Base-by-base conservation (phyloP, 768 basidiomycete genomes). In the Mycena alexandri region DNA sequence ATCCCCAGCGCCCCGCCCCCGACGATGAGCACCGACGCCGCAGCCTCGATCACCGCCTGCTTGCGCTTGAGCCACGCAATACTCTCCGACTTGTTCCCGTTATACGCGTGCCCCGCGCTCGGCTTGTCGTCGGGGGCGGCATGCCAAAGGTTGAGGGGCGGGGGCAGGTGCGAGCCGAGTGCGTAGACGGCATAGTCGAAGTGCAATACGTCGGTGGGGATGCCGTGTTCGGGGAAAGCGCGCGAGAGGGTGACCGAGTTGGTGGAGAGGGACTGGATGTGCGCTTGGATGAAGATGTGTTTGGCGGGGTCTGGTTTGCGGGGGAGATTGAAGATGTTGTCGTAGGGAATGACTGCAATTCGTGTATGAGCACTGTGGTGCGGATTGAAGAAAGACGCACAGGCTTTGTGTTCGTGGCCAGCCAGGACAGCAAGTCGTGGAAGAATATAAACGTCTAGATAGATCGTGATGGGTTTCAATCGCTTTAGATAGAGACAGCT, bases 1-100 rank as follows among this genome's bases (percentile, higher is more conserved):
- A 93, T 87, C 4, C 91, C 92, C 11, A 93, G 83, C 0, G 92
- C 89, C 0, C 92, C 92, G 13, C 90, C 91, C 2, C 92, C 92
- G 3, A 92, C 84, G 16, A 93, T 83, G 9, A 92, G 82, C 5
- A 93, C 82, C 46, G 82, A 85, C 1, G 75, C 77, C 0, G 89
- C 83, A 3, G 74, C 76, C 58, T 83, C 77, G 54, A 93, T 80
- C 5, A 78, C 75, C 34, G 74, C 73, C 71, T 91, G 90, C 61
- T 83, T 81, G 21, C 78, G 75, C 65, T 79, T 79, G 47, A 90
- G 78, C 83, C 86, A 89, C 2, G 76, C 78, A 17, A 89, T 78
- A 0, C 84, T 84, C 63, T 85, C 85, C 0, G 72, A 21, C 74
- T 89, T 90, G 58, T 73, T 79, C 5, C 88, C 88, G 11, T 62